Conservation (phyloP, 139 green algal genomes). For the Tetradesmus lagerheimii region DNA sequence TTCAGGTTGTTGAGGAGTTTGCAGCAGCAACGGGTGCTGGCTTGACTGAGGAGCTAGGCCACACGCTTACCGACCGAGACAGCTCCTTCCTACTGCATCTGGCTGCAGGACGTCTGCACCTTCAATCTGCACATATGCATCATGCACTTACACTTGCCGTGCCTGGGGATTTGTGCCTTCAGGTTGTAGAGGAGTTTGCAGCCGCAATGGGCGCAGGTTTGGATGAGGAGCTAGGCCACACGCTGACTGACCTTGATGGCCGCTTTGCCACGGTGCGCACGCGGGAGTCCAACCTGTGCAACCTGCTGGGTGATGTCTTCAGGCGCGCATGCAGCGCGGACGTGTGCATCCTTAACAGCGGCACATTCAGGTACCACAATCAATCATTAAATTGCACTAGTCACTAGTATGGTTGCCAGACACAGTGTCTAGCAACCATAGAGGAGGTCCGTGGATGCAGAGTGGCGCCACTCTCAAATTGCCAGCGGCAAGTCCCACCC, state of each 20-base stretch:
- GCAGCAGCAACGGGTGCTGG: constrained; percentile 56
- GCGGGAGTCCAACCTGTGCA: constrained; percentile 79
- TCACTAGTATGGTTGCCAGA: too few relatives aligned
- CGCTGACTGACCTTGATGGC: constrained; percentile 67
- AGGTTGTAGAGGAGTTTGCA: constrained; percentile 64
- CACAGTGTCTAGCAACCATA: too few relatives aligned
- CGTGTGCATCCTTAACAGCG: constrained; percentile 73
- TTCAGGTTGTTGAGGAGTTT: constrained; percentile 59
- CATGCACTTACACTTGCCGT: too few relatives aligned
- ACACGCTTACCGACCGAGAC: constrained; percentile 63
- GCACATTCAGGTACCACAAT: constrained; percentile 75
- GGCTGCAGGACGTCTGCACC: constrained; percentile 15
- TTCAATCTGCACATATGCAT: too few relatives aligned
- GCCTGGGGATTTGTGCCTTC: too few relatives aligned
- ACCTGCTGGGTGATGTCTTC: constrained; percentile 73
- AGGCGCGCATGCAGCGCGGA: constrained; percentile 55
- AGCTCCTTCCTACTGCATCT: too few relatives aligned
- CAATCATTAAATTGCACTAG: too few relatives aligned
- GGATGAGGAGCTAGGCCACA: constrained; percentile 67
- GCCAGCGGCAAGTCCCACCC: too few relatives aligned
- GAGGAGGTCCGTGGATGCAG: too few relatives aligned
- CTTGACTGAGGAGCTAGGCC: constrained; percentile 70
- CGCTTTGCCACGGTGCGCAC: constrained; percentile 74
- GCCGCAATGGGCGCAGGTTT: constrained; percentile 65
- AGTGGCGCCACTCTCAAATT: too few relatives aligned